phyloP scores from a whole-genome alignment of 345 rosid species.

The Syzygium jambos region DNA sequence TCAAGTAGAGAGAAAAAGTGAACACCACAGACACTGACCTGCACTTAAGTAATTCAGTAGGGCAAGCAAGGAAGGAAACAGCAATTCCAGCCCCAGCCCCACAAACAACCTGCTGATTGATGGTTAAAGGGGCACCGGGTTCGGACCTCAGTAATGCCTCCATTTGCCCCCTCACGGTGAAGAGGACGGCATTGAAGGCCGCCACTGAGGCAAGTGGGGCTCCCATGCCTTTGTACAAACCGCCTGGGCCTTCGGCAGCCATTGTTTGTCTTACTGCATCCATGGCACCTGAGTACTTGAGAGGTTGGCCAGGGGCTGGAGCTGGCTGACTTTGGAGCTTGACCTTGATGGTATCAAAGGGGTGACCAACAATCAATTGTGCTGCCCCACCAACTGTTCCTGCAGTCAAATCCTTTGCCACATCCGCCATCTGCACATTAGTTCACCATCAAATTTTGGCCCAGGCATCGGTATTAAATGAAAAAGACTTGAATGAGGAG shows the following conservation, averaged over 20 bases:
- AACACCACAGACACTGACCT: constrained; percentile 34
- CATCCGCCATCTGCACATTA: constrained; percentile 74
- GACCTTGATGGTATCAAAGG: constrained; percentile 97
- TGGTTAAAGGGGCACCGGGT: constrained; percentile 69
- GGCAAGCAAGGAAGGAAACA: constrained; percentile 97
- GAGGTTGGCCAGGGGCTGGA: constrained; percentile 76
- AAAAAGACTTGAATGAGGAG: neutral
- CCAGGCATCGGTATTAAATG: neutral
- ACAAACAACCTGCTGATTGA: constrained; percentile 67
- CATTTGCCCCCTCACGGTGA: constrained; percentile 92
- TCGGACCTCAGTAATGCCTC: constrained; percentile 77
- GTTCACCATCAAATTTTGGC: neutral
- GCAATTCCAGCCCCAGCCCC: constrained; percentile 97
- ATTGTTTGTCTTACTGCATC: constrained; percentile 86
- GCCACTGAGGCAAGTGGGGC: constrained; percentile 99
- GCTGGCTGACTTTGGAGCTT: constrained; percentile 97
- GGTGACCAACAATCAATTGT: constrained; percentile 82
- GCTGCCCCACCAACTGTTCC: constrained; percentile 98
- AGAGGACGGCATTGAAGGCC: constrained; percentile 90
- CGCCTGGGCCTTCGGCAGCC: constrained; percentile 89
- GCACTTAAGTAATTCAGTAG: constrained; percentile 96
- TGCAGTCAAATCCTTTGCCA: constrained; percentile 74
- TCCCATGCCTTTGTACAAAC: constrained; percentile 98
- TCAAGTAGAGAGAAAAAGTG: neutral
- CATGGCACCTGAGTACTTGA: constrained; percentile 66